Evolutionary conservation across 2,329 filamentous ascomycete genomes (phyloP), one percentile per base, ranked within the genome.

Genomic region (Trematosphaeria pertusa): DNA sequence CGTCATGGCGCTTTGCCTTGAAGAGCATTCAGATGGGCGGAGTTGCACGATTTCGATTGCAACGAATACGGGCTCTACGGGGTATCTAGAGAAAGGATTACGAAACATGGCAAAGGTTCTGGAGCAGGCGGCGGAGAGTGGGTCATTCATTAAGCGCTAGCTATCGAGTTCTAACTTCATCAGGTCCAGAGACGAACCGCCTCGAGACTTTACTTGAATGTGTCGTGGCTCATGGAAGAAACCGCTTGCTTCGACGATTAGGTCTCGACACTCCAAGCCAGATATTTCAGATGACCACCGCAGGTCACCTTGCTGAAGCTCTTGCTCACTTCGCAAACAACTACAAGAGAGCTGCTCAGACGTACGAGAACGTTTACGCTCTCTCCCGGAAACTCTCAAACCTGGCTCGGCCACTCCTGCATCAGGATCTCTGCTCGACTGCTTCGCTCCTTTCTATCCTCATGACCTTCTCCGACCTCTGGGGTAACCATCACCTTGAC

Each of bases 1-100:
- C 17, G 46, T 52, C 17, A 37, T 52, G 36, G 51, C 51, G 12
- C 32, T 54, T 5, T 54, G 48, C 31, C 20, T 54, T 22, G 51
- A 54, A 40, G 51, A 54, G 31, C n/a, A 22, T 17, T 5, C 14
- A 11, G 37, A 54, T 36, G 39, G 24, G 17, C 17, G 37, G 28
- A 38, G 51, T 9, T 15, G 51, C 1, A 34, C 42, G 7, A 44
- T 54, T 3, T 40, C 38, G 11, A 10, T 48, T 15, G 44, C 52
- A 10, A 46, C 39, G 18, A 52, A 55, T 24, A 41, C 28, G 2
- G 45, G 35, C 18, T 6, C 22, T 14, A 11, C 17, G 15, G 11
- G 18, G 7, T 11, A 36, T 33, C 42, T 55, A 6, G 5, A 40
- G 21, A 8, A 37, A 11, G 48, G 48, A 10, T 15, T 53, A 2